A percentile compares a stretch with the other conserved stretches of the same genome.
phyloP scores from a whole-genome alignment of 805 yeast genomes.

The Wickerhamomyces sydowiorum region DNA sequence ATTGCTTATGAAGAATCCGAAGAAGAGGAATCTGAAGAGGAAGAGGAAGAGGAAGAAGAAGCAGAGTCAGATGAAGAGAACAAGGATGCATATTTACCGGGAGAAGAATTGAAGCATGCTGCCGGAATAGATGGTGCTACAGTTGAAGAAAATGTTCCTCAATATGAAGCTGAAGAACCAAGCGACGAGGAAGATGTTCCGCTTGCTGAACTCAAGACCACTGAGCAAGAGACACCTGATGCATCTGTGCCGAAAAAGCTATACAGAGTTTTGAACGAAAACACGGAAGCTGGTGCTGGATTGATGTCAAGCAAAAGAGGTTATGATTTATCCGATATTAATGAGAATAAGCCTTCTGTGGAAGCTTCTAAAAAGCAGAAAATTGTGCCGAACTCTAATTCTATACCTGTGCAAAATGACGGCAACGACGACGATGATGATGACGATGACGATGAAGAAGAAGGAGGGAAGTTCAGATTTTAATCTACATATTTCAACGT shows the following conservation, averaged over 20 bases:
- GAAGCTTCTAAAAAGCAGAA: neutral
- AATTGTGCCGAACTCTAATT: neutral
- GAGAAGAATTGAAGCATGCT: conserved; percentile 10
- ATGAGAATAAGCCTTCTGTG: conserved; percentile 25
- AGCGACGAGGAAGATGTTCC: conserved; percentile 23
- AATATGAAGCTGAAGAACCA: conserved; percentile 18
- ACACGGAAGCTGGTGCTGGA: conserved; percentile 8
- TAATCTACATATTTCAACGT: no score
- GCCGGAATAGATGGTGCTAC: conserved; percentile 22
- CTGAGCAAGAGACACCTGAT: conserved; percentile 7
- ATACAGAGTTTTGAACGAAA: conserved; percentile 26
- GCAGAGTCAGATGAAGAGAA: conserved; percentile 12
- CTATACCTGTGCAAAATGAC: neutral
- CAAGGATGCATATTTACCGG: conserved; percentile 9
- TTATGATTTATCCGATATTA: conserved; percentile 23
- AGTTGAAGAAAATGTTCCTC: neutral
- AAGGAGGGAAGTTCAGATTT: conserved; percentile 21
- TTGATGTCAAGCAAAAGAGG: conserved; percentile 25
- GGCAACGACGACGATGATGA: conserved; percentile 10
- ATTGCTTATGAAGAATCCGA: conserved; percentile 20
- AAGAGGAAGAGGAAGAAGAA: conserved; percentile 14
- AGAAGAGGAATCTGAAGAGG: conserved; percentile 19
- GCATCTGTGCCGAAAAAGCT: conserved; percentile 17
- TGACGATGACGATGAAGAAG: conserved; percentile 18
- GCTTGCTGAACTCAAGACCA: conserved; percentile 3